Percentiles rank a stretch among this genome's conserved stretches.
phyloP scores from a whole-genome alignment of 352 stramenopile genomes.

The Phytophthora uliginosa region DNA sequence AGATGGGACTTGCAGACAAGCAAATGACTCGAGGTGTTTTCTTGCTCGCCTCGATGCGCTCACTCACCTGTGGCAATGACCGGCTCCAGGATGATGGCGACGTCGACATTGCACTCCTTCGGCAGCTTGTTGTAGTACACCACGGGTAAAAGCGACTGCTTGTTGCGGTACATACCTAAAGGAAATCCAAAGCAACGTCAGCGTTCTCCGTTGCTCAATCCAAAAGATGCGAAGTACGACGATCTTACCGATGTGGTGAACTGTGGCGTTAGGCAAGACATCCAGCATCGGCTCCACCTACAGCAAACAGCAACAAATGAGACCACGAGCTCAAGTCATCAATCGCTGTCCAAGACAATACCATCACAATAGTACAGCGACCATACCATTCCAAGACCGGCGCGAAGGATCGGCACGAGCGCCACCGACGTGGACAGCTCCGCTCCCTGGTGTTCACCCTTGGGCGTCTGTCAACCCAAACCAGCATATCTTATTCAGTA shows the following conservation, averaged over 20 bases:
- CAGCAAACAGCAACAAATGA: constrained; percentile 22
- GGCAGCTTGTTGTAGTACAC: constrained; percentile 99
- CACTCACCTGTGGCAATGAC: constrained; percentile 94
- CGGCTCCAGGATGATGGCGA: constrained; percentile 97
- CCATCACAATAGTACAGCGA: background rate
- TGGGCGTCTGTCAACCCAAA: constrained; percentile 57
- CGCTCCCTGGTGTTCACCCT: constrained; percentile 79
- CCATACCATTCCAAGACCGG: constrained; percentile 90
- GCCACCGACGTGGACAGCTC: constrained; percentile 94
- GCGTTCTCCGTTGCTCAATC: background rate
- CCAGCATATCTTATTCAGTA: constrained; percentile 7
- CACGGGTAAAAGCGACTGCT: constrained; percentile 94
- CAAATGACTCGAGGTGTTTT: background rate
- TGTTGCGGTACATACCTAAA: constrained; percentile 91
- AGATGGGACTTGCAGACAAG: background rate
- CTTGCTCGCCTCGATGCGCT: background rate
- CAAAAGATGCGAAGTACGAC: background rate
- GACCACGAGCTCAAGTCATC: background rate
- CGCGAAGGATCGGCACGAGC: constrained; percentile 97
- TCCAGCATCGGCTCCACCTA: constrained; percentile 98
- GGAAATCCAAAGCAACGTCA: constrained; percentile 1
- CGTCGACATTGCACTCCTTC: constrained; percentile 92
- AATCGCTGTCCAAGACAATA: background rate
- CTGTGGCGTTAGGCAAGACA: constrained; percentile 94
- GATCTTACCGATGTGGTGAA: constrained; percentile 97